A percentile compares a stretch with the other conserved stretches of the same genome.
Conservation (phyloP, 2,329 filamentous ascomycete species). For the Thielaviopsis musarum region DNA sequence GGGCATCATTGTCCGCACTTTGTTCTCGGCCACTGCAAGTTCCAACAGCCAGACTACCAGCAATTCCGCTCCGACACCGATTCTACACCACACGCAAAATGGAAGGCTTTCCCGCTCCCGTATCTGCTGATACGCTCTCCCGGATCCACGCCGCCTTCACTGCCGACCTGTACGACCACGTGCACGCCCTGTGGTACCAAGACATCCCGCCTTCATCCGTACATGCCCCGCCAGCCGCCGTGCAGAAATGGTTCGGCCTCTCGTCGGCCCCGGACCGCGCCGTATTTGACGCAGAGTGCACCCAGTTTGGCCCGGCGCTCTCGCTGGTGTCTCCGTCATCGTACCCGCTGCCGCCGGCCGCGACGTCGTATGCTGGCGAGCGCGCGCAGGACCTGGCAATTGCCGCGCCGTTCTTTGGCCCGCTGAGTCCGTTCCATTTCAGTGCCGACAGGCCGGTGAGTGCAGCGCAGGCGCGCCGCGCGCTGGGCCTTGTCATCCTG, state of each 20-base stretch:
- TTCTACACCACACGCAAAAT: background rate
- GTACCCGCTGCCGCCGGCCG: constrained; percentile 19
- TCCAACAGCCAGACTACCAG: too few species aligned
- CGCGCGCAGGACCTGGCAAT: background rate
- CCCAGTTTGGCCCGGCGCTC: background rate
- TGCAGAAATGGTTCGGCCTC: constrained; percentile 12
- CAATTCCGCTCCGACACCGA: too few species aligned
- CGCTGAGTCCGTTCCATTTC: background rate
- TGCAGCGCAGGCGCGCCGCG: constrained; percentile 18
- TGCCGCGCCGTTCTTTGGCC: constrained; percentile 9
- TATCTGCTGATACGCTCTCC: background rate
- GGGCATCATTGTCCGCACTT: too few species aligned
- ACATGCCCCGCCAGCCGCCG: background rate
- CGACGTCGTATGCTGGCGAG: constrained; percentile 5
- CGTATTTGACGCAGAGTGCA: constrained; percentile 9
- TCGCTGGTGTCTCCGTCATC: background rate
- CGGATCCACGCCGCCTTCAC: constrained; percentile 7
- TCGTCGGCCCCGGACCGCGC: background rate
- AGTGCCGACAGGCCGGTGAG: background rate
- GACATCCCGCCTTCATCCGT: constrained; percentile 3
- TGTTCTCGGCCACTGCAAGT: too few species aligned
- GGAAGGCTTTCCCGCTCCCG: background rate
- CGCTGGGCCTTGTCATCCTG: constrained; percentile 36
- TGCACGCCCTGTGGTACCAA: constrained; percentile 10
- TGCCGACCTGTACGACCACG: constrained; percentile 1